phyloP scores from a whole-genome alignment of 106 monocot genomes.

The Apostasia shenzhenica region DNA sequence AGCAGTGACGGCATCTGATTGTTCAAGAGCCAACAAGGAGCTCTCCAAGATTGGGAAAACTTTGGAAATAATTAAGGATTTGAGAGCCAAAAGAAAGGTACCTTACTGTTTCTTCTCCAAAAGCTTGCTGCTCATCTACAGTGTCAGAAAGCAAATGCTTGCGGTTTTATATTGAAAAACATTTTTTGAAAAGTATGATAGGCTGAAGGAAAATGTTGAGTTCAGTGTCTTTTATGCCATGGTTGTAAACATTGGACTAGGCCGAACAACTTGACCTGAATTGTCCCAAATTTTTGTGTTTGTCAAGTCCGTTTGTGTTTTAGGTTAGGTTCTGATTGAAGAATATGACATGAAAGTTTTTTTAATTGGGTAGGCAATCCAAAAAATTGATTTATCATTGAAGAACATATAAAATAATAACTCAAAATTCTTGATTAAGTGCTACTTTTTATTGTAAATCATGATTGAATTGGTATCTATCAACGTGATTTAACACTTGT shows the following conservation, averaged over 20 bases:
- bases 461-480: too few relatives aligned
- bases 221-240: neutral
- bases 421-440: too few relatives aligned
- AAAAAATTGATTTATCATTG: too few relatives aligned
- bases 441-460: too few relatives aligned
- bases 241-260: neutral
- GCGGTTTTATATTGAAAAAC: neutral
- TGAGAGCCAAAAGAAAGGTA: constrained; percentile 70
- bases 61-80: constrained; percentile 55
- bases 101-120: neutral
- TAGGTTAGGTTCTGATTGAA: too few relatives aligned
- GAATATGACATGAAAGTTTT: too few relatives aligned
- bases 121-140: neutral
- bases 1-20: constrained; percentile 43
- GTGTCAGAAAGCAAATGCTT: neutral
- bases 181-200: neutral
- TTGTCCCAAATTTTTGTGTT: too few relatives aligned
- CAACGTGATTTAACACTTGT: too few relatives aligned
- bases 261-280: too few relatives aligned
- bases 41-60: constrained; percentile 50
- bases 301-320: too few relatives aligned
- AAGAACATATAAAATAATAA: too few relatives aligned
- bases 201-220: neutral
- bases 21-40: constrained; percentile 78
- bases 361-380: too few relatives aligned